Evolutionary conservation across 306 rosid genomes (phyloP).

Genomic region (Trifolium dubium): DNA sequence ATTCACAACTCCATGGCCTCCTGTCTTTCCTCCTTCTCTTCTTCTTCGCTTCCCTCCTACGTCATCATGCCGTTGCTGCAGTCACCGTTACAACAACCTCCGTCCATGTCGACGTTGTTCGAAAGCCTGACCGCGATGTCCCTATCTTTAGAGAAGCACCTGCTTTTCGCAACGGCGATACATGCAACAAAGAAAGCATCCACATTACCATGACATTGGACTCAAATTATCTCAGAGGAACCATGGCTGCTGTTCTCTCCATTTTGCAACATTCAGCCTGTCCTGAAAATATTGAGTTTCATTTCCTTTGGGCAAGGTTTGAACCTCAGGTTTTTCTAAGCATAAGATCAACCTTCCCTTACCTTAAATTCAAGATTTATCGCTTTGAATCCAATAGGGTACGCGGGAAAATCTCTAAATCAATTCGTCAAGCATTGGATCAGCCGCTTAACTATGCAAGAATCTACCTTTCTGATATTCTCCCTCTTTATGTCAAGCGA

Average conservation of each 20-base stretch:
- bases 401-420: slow-evolving; percentile 74
- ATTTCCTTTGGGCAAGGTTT: slow-evolving; percentile 71
- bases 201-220: slow-evolving; percentile 87
- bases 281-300: slow-evolving; percentile 75
- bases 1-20: slow-evolving; percentile 53
- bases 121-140: slow-evolving; percentile 49
- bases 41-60: background rate
- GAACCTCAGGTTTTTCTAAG: slow-evolving; percentile 62
- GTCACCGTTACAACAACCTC: slow-evolving; percentile 24
- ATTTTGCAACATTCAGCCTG: slow-evolving; percentile 76
- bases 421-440: slow-evolving; percentile 80
- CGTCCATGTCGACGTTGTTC: slow-evolving; percentile 56
- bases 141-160: slow-evolving; percentile 81
- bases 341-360: slow-evolving; percentile 81
- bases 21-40: slow-evolving; percentile 50
- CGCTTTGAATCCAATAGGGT: slow-evolving; percentile 69
- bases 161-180: slow-evolving; percentile 60
- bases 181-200: slow-evolving; percentile 58
- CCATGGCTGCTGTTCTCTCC: slow-evolving; percentile 82
- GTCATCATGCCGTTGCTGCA: background rate
- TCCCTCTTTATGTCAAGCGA: slow-evolving; percentile 68
- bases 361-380: slow-evolving; percentile 70
- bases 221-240: slow-evolving; percentile 81
- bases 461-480: slow-evolving; percentile 70
- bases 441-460: slow-evolving; percentile 87